Base-by-base conservation (phyloP, 2,329 filamentous ascomycete species). In the Chrysoporthe cubensis region DNA sequence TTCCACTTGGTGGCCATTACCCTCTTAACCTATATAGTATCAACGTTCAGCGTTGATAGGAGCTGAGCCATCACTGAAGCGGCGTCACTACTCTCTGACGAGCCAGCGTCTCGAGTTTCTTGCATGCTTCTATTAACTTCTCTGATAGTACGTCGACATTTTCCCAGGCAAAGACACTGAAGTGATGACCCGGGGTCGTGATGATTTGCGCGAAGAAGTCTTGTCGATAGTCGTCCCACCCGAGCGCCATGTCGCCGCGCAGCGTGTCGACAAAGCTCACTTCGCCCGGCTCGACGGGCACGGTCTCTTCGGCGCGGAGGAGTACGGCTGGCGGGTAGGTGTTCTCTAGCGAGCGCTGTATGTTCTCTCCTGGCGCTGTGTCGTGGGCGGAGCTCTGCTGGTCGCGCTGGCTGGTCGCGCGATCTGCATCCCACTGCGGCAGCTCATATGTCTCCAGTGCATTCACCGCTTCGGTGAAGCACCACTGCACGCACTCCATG, bases 101-200 rank as follows among this genome's bases (percentile, higher is more conserved):
- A 14, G 50, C 57, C 40, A 44, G n/a, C 37, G 34, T 8, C 58
- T 76, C 75, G 7, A 76, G 60, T 7, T 50, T 59, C 6, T 69
- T 59, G 62, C 77, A 80, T 0, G 76, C 78, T 32, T 64, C 62
- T 32, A 57, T 73, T 37, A 80, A 63, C 62, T 69, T 72, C 37
- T 68, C 69, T 1, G 75, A 76, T 2, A 76, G 72, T 0, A 64
- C 66, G 0, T 74, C 74, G 18, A 78, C 65, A 4, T 74, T 69
- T 0, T 72, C 71, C 46, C 73, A 73, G 1, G 73, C 73, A 71
- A 85, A 85, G 50, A 85, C 75, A 64, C 79, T 79, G 69, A 83
- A 88, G 70, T 88, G 85, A 66, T 87, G 80, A 0, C 85, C 84
- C 0, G 84, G 78, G 1, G 87, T 77, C 13, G 84, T 80, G n/a